Base-by-base conservation (phyloP, 768 basidiomycete species). In the Paxillus ammoniavirescens region DNA sequence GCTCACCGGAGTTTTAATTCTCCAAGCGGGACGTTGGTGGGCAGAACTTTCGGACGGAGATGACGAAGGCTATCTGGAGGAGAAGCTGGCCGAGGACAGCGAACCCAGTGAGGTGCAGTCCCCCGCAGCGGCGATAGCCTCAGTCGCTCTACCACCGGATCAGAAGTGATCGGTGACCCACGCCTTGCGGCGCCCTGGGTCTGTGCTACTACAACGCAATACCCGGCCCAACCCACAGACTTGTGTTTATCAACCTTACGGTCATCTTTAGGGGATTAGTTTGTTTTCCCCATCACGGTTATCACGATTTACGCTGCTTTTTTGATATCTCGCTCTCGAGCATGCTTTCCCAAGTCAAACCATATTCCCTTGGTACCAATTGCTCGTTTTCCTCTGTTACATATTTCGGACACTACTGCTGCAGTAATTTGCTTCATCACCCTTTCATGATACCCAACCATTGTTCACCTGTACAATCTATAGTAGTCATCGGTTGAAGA, bases 11-110 rank as follows among this genome's bases (percentile, higher is more conserved):
- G 87, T 93, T 26, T 74, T 93, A 33, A 82, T 84, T 8, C 78
- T 93, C 23, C 91, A 93, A 72, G 89, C 90, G 0, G 88, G 87
- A 42, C 81, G 91, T 42, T 87, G 84, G 74, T 93, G 90, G 90
- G 89, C 87, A 4, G 91, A 93, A 65, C 81, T 80, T 30, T 76
- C 84, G 14, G 89, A 91, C 56, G 72, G 72, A 31, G 83, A 83
- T 31, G 82, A 82, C 21, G 80, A 80, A 13, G 66, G 55, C 15
- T 68, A 65, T 30, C 30, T 70, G 35, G 38, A 73, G 50, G 72
- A 75, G 53, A 63, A 66, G 23, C 49, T 57, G 15, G 35, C 52
- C 17, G 65, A 63, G n/a, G 40, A 60, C n/a, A 35, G 56, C 38
- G 61, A 55, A 46, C 52, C 43, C 4, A 50, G 12, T 21, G 52